These are phyloP conservation scores for Oryza officinalis DNA, from an alignment of 176 grass and related monocot species.

Conservation along the genomic window DNA sequence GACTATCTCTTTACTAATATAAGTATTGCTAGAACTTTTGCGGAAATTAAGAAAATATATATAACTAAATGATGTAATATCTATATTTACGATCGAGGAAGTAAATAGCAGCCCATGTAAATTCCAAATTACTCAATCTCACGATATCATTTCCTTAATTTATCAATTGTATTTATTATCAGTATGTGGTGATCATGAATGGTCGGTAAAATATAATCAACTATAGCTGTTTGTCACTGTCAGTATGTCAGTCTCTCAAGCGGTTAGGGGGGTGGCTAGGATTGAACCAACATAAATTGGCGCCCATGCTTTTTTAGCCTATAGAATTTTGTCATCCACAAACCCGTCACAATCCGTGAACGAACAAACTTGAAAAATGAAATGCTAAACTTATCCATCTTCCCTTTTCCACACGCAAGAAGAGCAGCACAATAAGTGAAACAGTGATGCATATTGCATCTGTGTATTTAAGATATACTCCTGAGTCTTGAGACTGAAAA, in stretches of 20 bases:
- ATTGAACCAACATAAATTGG: background rate
- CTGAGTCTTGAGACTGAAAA: background rate
- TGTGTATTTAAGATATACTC: background rate
- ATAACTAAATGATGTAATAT: too few species aligned
- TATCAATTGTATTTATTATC: too few species aligned
- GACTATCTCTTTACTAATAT: too few species aligned
- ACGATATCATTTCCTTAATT: too few species aligned
- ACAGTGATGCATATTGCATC: background rate
- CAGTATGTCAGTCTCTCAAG: background rate
- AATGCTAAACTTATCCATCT: background rate
- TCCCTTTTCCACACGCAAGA: slow-evolving; percentile 19
- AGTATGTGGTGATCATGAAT: background rate
- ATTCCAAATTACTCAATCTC: too few species aligned
- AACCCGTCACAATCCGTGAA: slow-evolving; percentile 17
- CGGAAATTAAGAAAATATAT: too few species aligned
- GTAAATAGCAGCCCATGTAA: too few species aligned
- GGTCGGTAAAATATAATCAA: background rate
- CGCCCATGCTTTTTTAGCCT: background rate
- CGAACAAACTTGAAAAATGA: background rate
- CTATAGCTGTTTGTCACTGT: background rate
- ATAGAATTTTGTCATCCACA: background rate
- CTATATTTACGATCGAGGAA: too few species aligned
- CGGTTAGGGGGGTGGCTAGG: slow-evolving; percentile 15
- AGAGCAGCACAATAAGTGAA: background rate
- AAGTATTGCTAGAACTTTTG: too few species aligned